Percentiles rank a stretch among this genome's conserved stretches.
Conservation (phyloP, 441 rosid species). For the Pelargonium myrrhifolium region DNA sequence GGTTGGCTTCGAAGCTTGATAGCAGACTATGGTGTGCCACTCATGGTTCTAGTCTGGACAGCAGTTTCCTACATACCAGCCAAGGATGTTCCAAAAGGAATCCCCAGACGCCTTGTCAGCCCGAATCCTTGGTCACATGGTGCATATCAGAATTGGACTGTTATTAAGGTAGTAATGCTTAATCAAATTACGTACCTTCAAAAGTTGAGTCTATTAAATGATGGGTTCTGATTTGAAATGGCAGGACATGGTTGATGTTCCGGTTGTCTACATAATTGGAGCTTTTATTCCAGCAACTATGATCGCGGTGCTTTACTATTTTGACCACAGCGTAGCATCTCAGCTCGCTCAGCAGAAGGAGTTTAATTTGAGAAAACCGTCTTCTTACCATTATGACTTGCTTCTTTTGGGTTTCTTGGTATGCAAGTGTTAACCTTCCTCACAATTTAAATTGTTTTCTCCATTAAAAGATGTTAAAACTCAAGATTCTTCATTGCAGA, state of each 20-base stretch:
- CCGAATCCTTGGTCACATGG: conserved; percentile 84
- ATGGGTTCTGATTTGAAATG: too few relatives aligned
- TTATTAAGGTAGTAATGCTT: conserved; percentile 50
- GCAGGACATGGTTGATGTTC: conserved; percentile 68
- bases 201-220: too few relatives aligned
- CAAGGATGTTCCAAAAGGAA: conserved; percentile 58
- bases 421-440: background rate
- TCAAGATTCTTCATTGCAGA: conserved; percentile 28
- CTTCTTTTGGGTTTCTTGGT: conserved; percentile 69
- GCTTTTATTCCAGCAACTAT: conserved; percentile 79
- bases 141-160: conserved; percentile 73
- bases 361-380: conserved; percentile 68
- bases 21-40: conserved; percentile 72
- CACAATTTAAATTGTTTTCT: too few relatives aligned
- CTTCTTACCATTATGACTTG: conserved; percentile 71
- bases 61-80: conserved; percentile 59
- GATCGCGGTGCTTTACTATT: conserved; percentile 77
- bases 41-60: conserved; percentile 74
- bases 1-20: conserved; percentile 65
- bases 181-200: too few relatives aligned
- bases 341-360: conserved; percentile 77
- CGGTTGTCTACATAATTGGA: conserved; percentile 61
- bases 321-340: conserved; percentile 79
- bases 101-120: conserved; percentile 70
- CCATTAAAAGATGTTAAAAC: background rate